phyloP scores from a whole-genome alignment of 371 early-diverging fungal species.

The Mortierella sp. region DNA sequence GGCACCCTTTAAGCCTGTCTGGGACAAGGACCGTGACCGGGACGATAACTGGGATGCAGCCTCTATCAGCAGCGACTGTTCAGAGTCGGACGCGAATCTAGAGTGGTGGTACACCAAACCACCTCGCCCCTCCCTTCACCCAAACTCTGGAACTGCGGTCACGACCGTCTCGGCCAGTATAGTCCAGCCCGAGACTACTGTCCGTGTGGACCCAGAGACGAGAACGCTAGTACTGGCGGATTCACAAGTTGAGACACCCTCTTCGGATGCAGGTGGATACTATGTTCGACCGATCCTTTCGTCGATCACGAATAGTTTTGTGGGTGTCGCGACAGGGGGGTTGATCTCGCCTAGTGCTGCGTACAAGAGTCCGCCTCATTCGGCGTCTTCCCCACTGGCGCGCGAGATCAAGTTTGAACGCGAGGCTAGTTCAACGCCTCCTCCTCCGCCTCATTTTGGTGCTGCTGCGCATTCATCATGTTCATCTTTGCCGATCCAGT shows the following conservation, averaged over 20 bases:
- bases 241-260: not conserved
- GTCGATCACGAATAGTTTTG: not conserved
- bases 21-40: slow-evolving; percentile 46
- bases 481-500: not conserved
- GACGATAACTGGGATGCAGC: slow-evolving; percentile 53
- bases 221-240: not conserved
- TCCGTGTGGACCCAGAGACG: slow-evolving; percentile 18
- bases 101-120: slow-evolving; percentile 57
- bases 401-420: slow-evolving; percentile 44
- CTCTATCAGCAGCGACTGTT: slow-evolving; percentile 46
- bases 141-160: slow-evolving; percentile 20
- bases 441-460: not conserved
- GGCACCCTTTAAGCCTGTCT: slow-evolving; percentile 35
- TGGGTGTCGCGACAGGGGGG: not conserved
- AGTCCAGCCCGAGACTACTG: slow-evolving; percentile 22
- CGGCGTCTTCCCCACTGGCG: slow-evolving; percentile 40
- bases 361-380: slow-evolving; percentile 35
- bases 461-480: not conserved
- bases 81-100: slow-evolving; percentile 35
- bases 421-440: slow-evolving; percentile 5
- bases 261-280: not conserved
- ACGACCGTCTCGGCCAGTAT: slow-evolving; percentile 23
- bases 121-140: slow-evolving; percentile 25
- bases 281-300: not conserved
- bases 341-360: slow-evolving; percentile 3